A percentile compares a stretch with the other conserved stretches of the same genome.
Evolutionary conservation across 1,284 basidiomycete genomes (phyloP).

Genomic region (Fomitopsis schrenkii): DNA sequence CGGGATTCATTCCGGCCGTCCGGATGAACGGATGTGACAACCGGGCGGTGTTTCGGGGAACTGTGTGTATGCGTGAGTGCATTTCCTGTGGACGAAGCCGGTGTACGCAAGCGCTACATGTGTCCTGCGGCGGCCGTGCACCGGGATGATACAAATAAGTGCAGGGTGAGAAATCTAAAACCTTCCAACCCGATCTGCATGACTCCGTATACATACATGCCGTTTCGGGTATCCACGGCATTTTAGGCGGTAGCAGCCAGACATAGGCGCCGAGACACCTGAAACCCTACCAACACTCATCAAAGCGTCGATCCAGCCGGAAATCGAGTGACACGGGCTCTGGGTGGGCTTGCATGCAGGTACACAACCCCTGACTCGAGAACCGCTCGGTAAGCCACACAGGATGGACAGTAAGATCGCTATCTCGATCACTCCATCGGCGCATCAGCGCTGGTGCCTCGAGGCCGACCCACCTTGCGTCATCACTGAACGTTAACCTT

Average conservation of each 20-base stretch:
- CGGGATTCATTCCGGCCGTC: not conserved
- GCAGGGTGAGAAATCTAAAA: not conserved
- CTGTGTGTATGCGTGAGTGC: not conserved
- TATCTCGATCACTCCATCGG: slow-evolving; percentile 1
- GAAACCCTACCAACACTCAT: no score
- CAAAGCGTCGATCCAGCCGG: no score
- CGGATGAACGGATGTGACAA: no score
- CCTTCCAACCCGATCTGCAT: not conserved
- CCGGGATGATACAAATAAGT: not conserved
- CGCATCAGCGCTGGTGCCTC: not conserved
- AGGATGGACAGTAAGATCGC: slow-evolving; percentile 1
- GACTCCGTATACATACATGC: not conserved
- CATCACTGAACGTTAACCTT: not conserved
- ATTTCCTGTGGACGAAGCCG: not conserved
- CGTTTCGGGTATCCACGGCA: not conserved
- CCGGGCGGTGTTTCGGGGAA: not conserved
- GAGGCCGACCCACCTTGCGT: not conserved
- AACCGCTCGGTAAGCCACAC: not conserved
- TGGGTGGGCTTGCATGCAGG: not conserved
- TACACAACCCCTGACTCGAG: not conserved
- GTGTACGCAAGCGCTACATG: not conserved
- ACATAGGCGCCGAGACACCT: not conserved
- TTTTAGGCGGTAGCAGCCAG: not conserved
- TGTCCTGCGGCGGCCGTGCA: not conserved
- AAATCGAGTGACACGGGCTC: not conserved